Evolutionary conservation across 345 rosid genomes (phyloP).

Genomic region (Melaleuca quinquenervia): DNA sequence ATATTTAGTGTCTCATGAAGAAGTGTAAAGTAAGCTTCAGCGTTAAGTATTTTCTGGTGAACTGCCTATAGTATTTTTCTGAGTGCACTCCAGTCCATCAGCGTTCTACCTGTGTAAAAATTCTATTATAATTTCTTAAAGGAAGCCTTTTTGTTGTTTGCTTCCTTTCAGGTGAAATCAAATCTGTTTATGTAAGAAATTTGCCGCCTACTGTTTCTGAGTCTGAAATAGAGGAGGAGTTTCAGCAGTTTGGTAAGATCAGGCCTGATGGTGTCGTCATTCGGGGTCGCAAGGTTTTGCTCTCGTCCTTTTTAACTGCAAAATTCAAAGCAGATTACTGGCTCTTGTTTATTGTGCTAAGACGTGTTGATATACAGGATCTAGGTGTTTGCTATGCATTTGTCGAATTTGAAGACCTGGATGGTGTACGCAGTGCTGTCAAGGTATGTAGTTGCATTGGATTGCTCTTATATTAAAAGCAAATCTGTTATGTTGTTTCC

Average conservation of each 20-base stretch:
- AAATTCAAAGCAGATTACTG: not conserved
- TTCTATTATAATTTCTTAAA: not conserved
- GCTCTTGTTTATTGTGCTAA: not conserved
- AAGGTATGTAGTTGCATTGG: conserved; percentile 23
- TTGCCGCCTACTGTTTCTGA: conserved; percentile 39
- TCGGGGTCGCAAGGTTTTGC: conserved; percentile 52
- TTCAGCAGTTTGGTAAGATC: conserved; percentile 48
- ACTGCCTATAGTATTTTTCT: not conserved
- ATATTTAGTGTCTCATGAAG: not conserved
- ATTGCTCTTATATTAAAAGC: not conserved
- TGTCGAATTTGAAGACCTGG: conserved; percentile 63
- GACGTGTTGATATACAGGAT: conserved; percentile 29
- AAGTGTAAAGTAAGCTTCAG: not conserved
- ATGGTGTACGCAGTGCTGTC: conserved; percentile 44
- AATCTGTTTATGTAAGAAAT: conserved; percentile 60
- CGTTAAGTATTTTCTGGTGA: not conserved
- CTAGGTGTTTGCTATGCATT: conserved; percentile 67
- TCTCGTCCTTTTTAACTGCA: not conserved
- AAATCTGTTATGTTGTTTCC: not conserved
- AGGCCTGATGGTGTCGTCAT: conserved; percentile 54
- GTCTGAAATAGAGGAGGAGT: conserved; percentile 64
- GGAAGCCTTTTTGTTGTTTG: not conserved
- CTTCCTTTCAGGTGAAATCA: conserved; percentile 39
- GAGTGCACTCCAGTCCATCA: not conserved
- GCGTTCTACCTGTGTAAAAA: not conserved